Evolutionary conservation across 139 green algal genomes (phyloP).

Genomic region (Tetradesmus obliquus): DNA sequence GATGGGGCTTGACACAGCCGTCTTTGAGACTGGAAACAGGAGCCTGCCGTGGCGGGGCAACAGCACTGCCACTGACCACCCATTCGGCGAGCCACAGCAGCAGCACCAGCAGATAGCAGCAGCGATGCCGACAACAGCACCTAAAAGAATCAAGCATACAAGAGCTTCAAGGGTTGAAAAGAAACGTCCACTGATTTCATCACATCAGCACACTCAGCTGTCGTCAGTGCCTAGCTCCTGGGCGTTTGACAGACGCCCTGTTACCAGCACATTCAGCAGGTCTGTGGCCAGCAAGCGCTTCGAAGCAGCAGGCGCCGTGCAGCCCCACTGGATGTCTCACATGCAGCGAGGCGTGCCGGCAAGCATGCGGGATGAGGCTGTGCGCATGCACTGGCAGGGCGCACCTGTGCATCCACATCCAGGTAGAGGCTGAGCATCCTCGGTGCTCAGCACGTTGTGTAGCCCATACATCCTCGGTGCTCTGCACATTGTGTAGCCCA

Average conservation of each 20-base stretch:
- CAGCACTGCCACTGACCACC: neutral
- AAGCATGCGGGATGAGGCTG: neutral
- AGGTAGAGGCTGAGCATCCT: no score
- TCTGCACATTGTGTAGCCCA: no score
- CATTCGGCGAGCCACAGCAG: neutral
- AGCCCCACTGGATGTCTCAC: neutral
- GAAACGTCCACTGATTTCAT: neutral
- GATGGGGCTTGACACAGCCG: slow-evolving; percentile 6
- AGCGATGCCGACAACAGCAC: neutral
- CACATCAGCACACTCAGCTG: neutral
- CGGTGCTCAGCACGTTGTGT: no score
- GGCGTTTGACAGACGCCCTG: neutral
- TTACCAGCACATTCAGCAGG: neutral
- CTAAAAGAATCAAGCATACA: neutral
- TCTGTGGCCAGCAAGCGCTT: neutral
- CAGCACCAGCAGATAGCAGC: slow-evolving; percentile 1
- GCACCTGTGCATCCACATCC: neutral
- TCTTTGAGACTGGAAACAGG: neutral
- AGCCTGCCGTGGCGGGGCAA: neutral
- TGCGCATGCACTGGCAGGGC: neutral
- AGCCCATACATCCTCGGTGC: no score
- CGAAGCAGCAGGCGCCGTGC: neutral
- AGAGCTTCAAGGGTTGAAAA: neutral
- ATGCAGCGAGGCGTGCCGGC: neutral
- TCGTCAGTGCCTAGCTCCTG: neutral